Base-by-base conservation (phyloP, 169 alveolate species). In the Eimeria acervulina region DNA sequence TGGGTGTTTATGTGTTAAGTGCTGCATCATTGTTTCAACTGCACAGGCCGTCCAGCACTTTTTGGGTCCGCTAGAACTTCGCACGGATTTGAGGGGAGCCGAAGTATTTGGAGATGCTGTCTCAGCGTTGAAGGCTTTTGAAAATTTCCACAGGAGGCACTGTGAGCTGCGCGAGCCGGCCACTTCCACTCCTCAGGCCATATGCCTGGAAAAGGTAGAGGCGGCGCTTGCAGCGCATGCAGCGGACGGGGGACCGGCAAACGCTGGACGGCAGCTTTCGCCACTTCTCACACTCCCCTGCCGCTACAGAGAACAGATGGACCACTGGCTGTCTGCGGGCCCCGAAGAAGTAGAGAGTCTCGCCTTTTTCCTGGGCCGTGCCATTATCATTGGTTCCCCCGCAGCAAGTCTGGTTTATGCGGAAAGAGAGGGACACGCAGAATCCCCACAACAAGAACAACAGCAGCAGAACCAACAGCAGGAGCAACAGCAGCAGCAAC, bases 241-340 rank as follows among this genome's bases (percentile, higher is more conserved):
- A 59, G 93, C 93, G 17, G 38, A 52, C 78, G 78, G 78, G 61
- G 90, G 90, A 15, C 72, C 74, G 38, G 36, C 93, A 8, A 59
- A 36, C 52, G 59, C 36, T 33, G 17, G 12, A 33, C 80, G 59
- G 26, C 80, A 85, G 78, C 93, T 85, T 26, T 36, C 59, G 76
- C 93, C 93, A 36, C 23, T 85, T 23, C 93, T 85, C 12, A 59
- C 81, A 19, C 74, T 85, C 61, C 44, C 59, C 31, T 85, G 93
- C 93, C 78, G 93, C 80, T 85, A 85, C 93, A 85, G 66, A 38
- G 93, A 55, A 26, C 93, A 85, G 81, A 52, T 85, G 74, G 93
- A 52, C 26, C 93, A 85, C 80, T 85, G 93, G 93, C 80, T 59
- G 19, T 85, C 93, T 85, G 93, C 93, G 40, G 93, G 93, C 59